These are phyloP conservation scores for Mollisiaceae sp. DNA, from an alignment of 2,329 filamentous ascomycete species.

Conservation along the genomic window DNA sequence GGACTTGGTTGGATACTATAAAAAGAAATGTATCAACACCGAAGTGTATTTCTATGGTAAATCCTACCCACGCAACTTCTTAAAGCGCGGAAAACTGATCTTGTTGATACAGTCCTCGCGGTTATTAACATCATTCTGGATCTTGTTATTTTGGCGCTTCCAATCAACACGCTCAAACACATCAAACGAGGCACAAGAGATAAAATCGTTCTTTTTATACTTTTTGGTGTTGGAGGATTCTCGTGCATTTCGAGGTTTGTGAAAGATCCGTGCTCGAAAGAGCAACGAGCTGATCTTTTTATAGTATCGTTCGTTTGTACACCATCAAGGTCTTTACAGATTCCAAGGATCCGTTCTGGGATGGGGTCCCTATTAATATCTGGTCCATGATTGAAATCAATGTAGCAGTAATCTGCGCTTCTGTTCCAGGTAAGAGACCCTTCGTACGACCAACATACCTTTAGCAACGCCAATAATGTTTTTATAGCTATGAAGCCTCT, in stretches of 20 bases:
- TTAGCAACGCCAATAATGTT: not conserved
- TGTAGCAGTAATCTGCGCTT: constrained; percentile 41
- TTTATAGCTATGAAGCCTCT: constrained; percentile 27
- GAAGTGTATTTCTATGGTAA: constrained; percentile 44
- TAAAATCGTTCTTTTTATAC: constrained; percentile 26
- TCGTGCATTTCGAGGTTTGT: constrained; percentile 34
- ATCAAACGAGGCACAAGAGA: constrained; percentile 25
- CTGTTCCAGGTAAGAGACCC: constrained; percentile 30
- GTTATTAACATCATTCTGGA: constrained; percentile 27
- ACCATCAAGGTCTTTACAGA: constrained; percentile 39
- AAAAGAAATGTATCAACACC: constrained; percentile 43
- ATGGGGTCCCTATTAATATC: constrained; percentile 31
- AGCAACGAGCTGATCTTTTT: not conserved
- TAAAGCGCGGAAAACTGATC: not conserved
- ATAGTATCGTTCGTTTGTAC: constrained; percentile 41
- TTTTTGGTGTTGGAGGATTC: constrained; percentile 32
- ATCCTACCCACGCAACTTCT: not conserved
- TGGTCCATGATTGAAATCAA: constrained; percentile 44
- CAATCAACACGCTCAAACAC: constrained; percentile 22
- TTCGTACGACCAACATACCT: not conserved
- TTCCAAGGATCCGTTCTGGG: constrained; percentile 38
- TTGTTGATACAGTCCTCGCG: constrained; percentile 22
- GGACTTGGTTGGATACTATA: constrained; percentile 39
- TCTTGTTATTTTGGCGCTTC: constrained; percentile 28
- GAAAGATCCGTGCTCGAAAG: not conserved